A percentile compares a stretch with the other conserved stretches of the same genome.
These are phyloP conservation scores for Hyparrhenia diplandra DNA, from an alignment of 176 grass and related monocot genomes.

Conservation along the genomic window DNA sequence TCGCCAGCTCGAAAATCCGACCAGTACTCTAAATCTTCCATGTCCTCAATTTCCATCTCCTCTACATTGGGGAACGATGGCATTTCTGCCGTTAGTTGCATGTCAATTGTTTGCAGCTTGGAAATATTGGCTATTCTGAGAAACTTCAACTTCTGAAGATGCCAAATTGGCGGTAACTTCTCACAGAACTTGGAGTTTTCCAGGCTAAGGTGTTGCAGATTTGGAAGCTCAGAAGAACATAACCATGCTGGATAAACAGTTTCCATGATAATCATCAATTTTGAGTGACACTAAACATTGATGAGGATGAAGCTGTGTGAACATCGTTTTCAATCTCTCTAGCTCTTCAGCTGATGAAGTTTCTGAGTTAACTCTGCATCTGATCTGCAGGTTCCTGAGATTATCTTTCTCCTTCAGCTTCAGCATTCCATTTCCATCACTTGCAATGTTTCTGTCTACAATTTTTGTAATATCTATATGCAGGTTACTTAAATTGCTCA, in stretches of 20 bases:
- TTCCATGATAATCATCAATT: constrained; percentile 17
- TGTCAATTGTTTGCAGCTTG: not conserved
- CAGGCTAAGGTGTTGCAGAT: constrained; percentile 17
- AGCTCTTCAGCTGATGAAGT: not conserved
- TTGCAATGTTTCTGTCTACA: not conserved
- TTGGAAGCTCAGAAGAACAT: not conserved
- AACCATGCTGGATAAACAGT: constrained; percentile 25
- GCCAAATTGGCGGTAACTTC: constrained; percentile 16
- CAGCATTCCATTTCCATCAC: not conserved
- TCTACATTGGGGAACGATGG: not conserved
- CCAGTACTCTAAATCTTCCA: not conserved
- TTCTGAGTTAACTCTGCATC: not conserved
- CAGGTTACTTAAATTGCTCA: constrained; percentile 8
- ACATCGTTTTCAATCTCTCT: constrained; percentile 4
- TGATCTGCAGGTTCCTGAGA: constrained; percentile 21
- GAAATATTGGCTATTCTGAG: not conserved
- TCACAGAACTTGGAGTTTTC: not conserved
- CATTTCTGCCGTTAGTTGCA: not conserved
- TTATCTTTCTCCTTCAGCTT: constrained; percentile 11
- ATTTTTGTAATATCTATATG: not conserved
- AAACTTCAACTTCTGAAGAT: not conserved
- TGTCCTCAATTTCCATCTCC: not conserved
- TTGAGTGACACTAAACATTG: constrained; percentile 28
- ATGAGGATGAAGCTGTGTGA: constrained; percentile 15
- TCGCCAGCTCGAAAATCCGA: not conserved